Evolutionary conservation across 2,329 filamentous ascomycete genomes (phyloP).

Genomic region (Fusarium sp.): DNA sequence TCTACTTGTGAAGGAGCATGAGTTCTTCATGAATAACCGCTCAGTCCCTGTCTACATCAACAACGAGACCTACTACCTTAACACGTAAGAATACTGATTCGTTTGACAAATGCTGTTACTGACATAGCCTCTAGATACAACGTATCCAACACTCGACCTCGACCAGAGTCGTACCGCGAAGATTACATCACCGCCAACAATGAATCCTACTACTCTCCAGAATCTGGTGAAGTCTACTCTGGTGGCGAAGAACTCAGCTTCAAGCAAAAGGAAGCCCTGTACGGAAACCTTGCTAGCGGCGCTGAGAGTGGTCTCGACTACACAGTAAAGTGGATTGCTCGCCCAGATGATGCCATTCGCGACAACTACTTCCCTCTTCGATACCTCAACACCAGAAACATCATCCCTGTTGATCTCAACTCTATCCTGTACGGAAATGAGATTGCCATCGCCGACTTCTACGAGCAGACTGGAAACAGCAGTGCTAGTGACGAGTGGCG

Average conservation of each 20-base stretch:
- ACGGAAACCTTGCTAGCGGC: constrained; percentile 71
- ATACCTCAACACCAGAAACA: constrained; percentile 68
- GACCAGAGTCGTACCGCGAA: constrained; percentile 74
- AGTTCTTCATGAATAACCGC: constrained; percentile 72
- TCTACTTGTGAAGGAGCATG: constrained; percentile 71
- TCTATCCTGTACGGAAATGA: constrained; percentile 76
- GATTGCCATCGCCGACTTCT: constrained; percentile 66
- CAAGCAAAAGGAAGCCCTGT: constrained; percentile 63
- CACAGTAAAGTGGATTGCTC: constrained; percentile 66
- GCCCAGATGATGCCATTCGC: constrained; percentile 66
- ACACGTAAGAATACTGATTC: constrained; percentile 57
- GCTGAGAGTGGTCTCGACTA: constrained; percentile 77
- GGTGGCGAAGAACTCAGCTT: constrained; percentile 62
- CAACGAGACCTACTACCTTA: constrained; percentile 64
- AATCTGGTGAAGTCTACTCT: constrained; percentile 68
- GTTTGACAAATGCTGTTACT: not conserved
- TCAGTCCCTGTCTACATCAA: constrained; percentile 63
- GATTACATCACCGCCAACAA: constrained; percentile 76
- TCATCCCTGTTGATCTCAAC: constrained; percentile 74
- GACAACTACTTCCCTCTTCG: constrained; percentile 74
- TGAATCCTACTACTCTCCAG: constrained; percentile 67
- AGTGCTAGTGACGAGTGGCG: constrained; percentile 63
- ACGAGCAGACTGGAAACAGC: constrained; percentile 62
- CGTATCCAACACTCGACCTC: constrained; percentile 72
- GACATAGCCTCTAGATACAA: constrained; percentile 58